Evolutionary conservation across 1,284 basidiomycete genomes (phyloP), one percentile per base, ranked within the genome.

Genomic region (Ustilago trichophora): DNA sequence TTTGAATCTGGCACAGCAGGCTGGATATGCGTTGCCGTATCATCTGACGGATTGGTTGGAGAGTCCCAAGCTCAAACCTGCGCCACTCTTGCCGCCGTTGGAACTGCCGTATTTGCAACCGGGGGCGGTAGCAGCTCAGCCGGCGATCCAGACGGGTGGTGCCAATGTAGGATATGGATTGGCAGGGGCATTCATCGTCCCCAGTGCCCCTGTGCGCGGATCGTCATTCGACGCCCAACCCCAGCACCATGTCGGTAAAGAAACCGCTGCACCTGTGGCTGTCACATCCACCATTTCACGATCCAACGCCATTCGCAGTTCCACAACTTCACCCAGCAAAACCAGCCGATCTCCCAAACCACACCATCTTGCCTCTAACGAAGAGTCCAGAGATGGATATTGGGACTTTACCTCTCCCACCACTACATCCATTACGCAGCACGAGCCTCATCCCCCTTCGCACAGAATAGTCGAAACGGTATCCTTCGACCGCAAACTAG

Each of bases 11-110:
- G 68, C 68, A 3, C 6, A 18, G 11, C 37, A 34, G 19, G 57
- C 68, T 0, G 47, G 58, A 3, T 43, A 13, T 40, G 29, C 9
- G 9, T 22, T 71, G 19, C 68, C 68, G 34, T 54, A 52, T 37
- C 54, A 55, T 31, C 24, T 71, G 33, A 58, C 58, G 10, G 68
- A 66, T 42, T 71, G 68, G 68, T 33, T 66, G 5, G 48, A 52
- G 16, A 38, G 63, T 22, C 29, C 53, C 0, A 55, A 45, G 34
- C 3, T 40, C 7, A 46, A 46, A 6, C 6, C 19, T 7, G 50
- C 43, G n/a, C 55, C 55, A 9, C n/a, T 58, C 41, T 16, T 65
- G 43, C 62, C 62, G 12, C 45, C 46, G 40, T 37, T 65, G 34
- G 36, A 58, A 42, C 27, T 53, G 45, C 35, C 54, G 10, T 25